Evolutionary conservation across 1,139 yeast species (phyloP).

Genomic region (Nakaseomyces glabratus): DNA sequence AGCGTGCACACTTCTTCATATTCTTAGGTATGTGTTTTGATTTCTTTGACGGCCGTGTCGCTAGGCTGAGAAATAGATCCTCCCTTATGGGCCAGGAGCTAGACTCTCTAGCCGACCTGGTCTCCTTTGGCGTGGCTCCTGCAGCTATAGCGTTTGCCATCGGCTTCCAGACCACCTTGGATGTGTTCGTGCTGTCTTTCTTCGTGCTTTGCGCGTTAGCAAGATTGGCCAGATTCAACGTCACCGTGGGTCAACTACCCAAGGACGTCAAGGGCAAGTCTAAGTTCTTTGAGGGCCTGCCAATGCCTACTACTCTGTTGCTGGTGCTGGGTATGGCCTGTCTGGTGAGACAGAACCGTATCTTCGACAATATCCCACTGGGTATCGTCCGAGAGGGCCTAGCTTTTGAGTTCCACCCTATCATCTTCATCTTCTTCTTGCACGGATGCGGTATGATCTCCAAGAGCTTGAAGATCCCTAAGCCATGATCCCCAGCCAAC

Average conservation of each 20-base stretch:
- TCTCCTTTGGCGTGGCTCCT: slow-evolving; percentile 89
- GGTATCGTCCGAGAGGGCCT: slow-evolving; percentile 50
- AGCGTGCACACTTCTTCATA: slow-evolving; percentile 83
- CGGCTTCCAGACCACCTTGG: slow-evolving; percentile 79
- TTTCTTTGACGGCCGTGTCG: slow-evolving; percentile 94
- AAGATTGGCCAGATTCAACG: slow-evolving; percentile 89
- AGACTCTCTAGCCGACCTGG: slow-evolving; percentile 89
- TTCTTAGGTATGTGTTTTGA: slow-evolving; percentile 87
- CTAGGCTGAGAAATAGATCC: slow-evolving; percentile 84
- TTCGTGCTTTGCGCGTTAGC: slow-evolving; percentile 93
- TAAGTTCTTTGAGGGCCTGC: slow-evolving; percentile 84
- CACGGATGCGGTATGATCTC: slow-evolving; percentile 92
- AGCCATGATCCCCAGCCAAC: too few relatives aligned
- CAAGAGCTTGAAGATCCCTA: slow-evolving; percentile 83
- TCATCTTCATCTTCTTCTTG: slow-evolving; percentile 52
- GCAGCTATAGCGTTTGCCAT: slow-evolving; percentile 86
- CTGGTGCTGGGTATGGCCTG: slow-evolving; percentile 67
- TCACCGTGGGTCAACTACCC: slow-evolving; percentile 86
- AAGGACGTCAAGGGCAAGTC: slow-evolving; percentile 79
- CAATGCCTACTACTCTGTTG: slow-evolving; percentile 79
- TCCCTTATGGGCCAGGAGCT: slow-evolving; percentile 95
- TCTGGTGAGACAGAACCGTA: slow-evolving; percentile 44
- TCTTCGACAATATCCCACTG: slow-evolving; percentile 46
- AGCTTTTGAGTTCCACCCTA: slow-evolving; percentile 64
- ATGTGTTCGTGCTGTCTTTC: slow-evolving; percentile 63